phyloP scores from a whole-genome alignment of 768 basidiomycete species.

The Macrolepiota albuminosa region DNA sequence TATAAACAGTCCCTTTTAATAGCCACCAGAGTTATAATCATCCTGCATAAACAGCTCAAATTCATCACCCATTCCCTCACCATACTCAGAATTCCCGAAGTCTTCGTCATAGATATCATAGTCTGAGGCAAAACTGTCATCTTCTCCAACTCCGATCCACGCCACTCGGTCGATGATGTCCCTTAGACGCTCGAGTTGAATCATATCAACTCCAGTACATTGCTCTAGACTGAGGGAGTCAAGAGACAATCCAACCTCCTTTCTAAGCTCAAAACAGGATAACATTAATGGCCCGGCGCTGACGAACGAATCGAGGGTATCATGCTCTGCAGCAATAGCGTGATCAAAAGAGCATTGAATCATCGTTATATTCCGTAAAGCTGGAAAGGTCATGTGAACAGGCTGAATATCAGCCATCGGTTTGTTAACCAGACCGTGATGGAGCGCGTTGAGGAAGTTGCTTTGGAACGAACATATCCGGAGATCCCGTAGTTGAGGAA shows the following conservation, averaged over 20 bases:
- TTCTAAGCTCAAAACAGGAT: background rate
- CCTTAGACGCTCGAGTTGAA: background rate
- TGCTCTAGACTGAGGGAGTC: background rate
- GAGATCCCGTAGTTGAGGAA: background rate
- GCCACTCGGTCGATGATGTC: background rate
- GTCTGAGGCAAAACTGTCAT: background rate
- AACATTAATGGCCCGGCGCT: background rate
- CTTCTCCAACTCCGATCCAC: background rate
- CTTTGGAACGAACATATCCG: too few relatives aligned
- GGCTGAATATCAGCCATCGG: background rate
- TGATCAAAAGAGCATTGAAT: background rate
- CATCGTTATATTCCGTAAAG: background rate
- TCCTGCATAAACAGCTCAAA: background rate
- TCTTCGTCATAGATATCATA: background rate
- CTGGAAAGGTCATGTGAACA: background rate
- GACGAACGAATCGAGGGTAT: too few relatives aligned
- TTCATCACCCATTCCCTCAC: background rate
- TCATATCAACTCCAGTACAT: background rate
- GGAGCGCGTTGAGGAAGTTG: background rate
- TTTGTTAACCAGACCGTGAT: background rate
- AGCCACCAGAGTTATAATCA: too few relatives aligned
- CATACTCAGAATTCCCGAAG: background rate
- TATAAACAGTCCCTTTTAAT: too few relatives aligned
- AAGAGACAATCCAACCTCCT: background rate
- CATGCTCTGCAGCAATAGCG: background rate